Base-by-base conservation (phyloP, 768 basidiomycete species). In the Trametes elegans region DNA sequence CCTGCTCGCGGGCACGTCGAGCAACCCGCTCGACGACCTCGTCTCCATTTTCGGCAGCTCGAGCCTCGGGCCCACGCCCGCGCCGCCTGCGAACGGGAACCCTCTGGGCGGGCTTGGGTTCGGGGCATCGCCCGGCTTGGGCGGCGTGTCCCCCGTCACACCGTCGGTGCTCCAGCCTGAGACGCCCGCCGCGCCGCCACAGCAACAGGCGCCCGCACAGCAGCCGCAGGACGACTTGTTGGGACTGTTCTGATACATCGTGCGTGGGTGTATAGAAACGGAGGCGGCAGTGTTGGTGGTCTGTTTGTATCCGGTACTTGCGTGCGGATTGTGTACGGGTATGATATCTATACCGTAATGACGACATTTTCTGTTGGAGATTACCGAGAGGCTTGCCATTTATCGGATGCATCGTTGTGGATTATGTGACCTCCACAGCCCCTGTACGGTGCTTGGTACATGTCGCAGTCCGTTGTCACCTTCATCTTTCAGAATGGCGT, bases 1-100 rank as follows among this genome's bases (percentile, higher is more conserved):
- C 59, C 77, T 91, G 26, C 76, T 93, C 14, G 78, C 86, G 3
- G 89, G 88, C 5, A 87, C 88, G 23, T 93, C 92, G 13, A 80
- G 80, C 56, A 97, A 97, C 67, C 94, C 94, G 1, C 76, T 96
- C 39, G 93, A 96, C 69, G 93, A 97, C 68, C 79, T 97, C 10
- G 93, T 95, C 21, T 94, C 93, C 7, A 90, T 97, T 62, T 97
- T 97, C 67, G 92, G 91, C 14, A 64, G 74, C 65, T 65, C 75
- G 59, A 68, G 73, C 58, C 70, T 71, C 19, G 66, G 63, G 50
- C 66, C 66, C 27, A 63, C 55, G 10, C 53, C 50, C 16, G 63
- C 58, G 53, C 55, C 61, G 36, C 50, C 52, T 24, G 44, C 57
- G 40, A 57, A 47, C 41, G 49, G 47, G 19, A 57, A 64, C 41